These are phyloP conservation scores for Ceratobasidium sp. DNA, from an alignment of 1,284 basidiomycete genomes.

Conservation along the genomic window DNA sequence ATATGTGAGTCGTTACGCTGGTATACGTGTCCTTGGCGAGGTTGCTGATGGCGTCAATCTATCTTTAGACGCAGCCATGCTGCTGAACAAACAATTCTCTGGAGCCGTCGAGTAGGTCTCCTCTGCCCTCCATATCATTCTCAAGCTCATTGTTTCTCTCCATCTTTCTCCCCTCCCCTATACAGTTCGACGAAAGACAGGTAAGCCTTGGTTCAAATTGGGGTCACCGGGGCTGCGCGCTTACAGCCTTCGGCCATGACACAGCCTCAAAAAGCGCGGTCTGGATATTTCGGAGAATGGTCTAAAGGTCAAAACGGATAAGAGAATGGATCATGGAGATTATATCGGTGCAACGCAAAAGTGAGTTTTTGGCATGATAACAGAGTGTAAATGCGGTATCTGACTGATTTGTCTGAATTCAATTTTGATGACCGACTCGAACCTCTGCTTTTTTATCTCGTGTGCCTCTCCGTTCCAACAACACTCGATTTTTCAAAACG, in stretches of 20 bases:
- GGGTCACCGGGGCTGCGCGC: no score
- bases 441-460: no score
- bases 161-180: no score
- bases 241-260: no score
- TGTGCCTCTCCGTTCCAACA: no score
- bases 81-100: conserved; percentile 32
- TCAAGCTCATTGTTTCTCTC: not conserved
- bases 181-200: conserved; percentile 33
- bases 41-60: conserved; percentile 3
- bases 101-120: conserved; percentile 37
- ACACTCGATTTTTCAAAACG: no score
- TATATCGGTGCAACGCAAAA: conserved; percentile 80
- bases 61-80: conserved; percentile 32
- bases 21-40: not conserved
- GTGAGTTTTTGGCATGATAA: conserved; percentile 58
- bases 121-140: no score
- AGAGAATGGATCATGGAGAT: conserved; percentile 68
- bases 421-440: no score
- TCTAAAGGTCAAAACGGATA: conserved; percentile 72
- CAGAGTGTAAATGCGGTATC: no score
- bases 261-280: conserved; percentile 70
- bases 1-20: conserved; percentile 18
- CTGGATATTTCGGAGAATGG: conserved; percentile 68
- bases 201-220: not conserved
- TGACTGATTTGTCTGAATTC: no score